Base-by-base conservation (phyloP, 108 stramenopile genomes). In the Discostella stelligeroides region DNA sequence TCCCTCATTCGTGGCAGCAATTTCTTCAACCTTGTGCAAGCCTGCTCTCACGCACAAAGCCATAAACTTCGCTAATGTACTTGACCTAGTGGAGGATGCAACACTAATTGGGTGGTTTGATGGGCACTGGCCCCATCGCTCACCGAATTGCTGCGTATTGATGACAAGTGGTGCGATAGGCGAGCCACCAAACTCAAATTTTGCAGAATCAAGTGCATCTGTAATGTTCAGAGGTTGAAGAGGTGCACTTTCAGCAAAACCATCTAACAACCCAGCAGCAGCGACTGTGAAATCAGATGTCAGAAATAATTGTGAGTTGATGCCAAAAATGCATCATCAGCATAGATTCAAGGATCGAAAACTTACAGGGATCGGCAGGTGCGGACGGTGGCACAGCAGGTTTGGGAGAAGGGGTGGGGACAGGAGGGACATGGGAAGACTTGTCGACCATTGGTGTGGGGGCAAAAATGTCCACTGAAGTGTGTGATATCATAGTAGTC, bases 61-160 rank as follows among this genome's bases (percentile, higher is more conserved):
- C 87, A 94, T 87, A 42, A 82, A 89, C 28, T 75, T 65, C 38
- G 85, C 69, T 18, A 96, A 64, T 23, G 72, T 73, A 45, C 74
- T 76, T 12, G 85, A 71, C 30, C 66, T 76, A 7, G 69, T 40
- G 27, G 82, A 68, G 1, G 86, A 82, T 24, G 66, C 61, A 8
- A 88, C 38, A 40, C 80, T 79, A 7, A 76, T 50, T 21, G 91
- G 86, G 58, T 83, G 81, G 46, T 83, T 85, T 9, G 80, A 83
- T 17, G 87, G 66, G 56, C 87, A 88, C 39, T 58, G 59, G 5
- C 96, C 94, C 97, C 97, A 98, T 40, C 85, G 72, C 58, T 85
- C 74, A 53, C 97, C 97, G 55, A 98, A 98, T 66, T 95, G 94
- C 18, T 88, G 82, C 0, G 97, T 98, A 34, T 78, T 88, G 62